Percentiles rank a stretch among this genome's conserved stretches.
Evolutionary conservation across 805 yeast species (phyloP).

Genomic region (Kuraishia ogatae): DNA sequence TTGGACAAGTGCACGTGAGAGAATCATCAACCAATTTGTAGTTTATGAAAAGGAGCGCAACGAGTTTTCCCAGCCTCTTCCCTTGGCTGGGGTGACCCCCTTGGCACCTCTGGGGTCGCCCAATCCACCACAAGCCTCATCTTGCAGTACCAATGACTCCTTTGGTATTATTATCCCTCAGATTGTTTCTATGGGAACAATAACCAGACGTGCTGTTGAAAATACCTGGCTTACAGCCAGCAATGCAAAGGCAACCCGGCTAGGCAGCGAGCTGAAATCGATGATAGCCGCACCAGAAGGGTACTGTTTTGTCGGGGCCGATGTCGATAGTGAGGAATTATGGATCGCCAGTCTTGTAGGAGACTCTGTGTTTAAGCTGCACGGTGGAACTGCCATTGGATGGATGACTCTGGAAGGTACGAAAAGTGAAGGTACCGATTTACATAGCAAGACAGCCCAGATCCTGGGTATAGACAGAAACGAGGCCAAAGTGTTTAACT

Average conservation of each 20-base stretch:
- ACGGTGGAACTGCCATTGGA: conserved; percentile 94
- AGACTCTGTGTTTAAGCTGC: conserved; percentile 79
- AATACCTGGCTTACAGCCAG: conserved; percentile 97
- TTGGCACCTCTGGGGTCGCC: too few species aligned
- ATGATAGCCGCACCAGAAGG: conserved; percentile 83
- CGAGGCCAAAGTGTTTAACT: conserved; percentile 92
- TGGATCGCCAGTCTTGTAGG: conserved; percentile 98
- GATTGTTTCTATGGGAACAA: conserved; percentile 89
- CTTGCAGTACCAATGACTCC: background rate
- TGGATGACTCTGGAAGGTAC: conserved; percentile 99
- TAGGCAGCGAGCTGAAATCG: conserved; percentile 92
- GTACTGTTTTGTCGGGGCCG: conserved; percentile 93
- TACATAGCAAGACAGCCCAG: conserved; percentile 89
- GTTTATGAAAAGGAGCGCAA: conserved; percentile 36
- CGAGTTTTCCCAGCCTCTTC: background rate
- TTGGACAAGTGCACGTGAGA: conserved; percentile 86
- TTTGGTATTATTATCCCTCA: conserved; percentile 75
- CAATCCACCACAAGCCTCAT: too few species aligned
- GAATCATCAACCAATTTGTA: conserved; percentile 81
- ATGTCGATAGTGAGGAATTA: conserved; percentile 95
- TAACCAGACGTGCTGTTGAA: conserved; percentile 93
- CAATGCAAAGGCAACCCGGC: conserved; percentile 74
- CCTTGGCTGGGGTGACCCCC: too few species aligned
- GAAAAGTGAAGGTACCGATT: conserved; percentile 83
- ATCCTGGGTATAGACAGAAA: conserved; percentile 83